Evolutionary conservation across 805 yeast genomes (phyloP).

Genomic region (Sugiyamaella boreocaroliniensis): DNA sequence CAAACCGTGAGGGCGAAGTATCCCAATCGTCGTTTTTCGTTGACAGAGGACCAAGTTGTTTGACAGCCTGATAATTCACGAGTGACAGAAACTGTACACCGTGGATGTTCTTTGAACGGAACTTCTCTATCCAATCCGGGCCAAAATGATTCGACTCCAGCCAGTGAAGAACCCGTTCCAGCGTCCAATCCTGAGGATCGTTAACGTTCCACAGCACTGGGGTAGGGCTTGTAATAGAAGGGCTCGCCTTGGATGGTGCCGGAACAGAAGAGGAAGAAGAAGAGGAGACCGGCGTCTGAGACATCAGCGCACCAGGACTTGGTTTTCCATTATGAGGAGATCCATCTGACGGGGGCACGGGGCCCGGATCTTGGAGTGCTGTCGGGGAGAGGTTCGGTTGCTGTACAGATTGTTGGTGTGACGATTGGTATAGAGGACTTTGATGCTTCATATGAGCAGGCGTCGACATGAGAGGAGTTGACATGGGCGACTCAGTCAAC

Average conservation of each 20-base stretch:
- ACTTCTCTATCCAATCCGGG: slow-evolving; percentile 63
- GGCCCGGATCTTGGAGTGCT: no score
- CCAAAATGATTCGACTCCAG: slow-evolving; percentile 62
- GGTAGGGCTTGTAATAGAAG: slow-evolving; percentile 9
- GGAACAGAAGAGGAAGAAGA: no score
- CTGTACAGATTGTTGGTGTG: not conserved
- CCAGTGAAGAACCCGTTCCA: slow-evolving; percentile 63
- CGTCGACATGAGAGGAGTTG: slow-evolving; percentile 7
- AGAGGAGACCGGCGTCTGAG: no score
- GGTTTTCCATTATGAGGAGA: not conserved
- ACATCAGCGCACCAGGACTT: not conserved
- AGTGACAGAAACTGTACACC: slow-evolving; percentile 62
- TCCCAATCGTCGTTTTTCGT: slow-evolving; percentile 33
- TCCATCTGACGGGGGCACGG: not conserved
- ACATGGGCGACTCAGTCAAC: not conserved
- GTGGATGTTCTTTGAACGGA: slow-evolving; percentile 48
- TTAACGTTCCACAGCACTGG: slow-evolving; percentile 43
- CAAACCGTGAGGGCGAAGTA: slow-evolving; percentile 51
- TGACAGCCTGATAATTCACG: slow-evolving; percentile 60
- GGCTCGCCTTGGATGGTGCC: not conserved
- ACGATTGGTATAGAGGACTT: not conserved
- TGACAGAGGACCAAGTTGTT: slow-evolving; percentile 34
- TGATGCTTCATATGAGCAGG: slow-evolving; percentile 6
- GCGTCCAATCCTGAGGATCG: slow-evolving; percentile 62
- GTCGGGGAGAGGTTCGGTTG: not conserved